These are phyloP conservation scores for Hyphopichia pseudoburtonii DNA, from an alignment of 1,139 yeast genomes.

Conservation along the genomic window DNA sequence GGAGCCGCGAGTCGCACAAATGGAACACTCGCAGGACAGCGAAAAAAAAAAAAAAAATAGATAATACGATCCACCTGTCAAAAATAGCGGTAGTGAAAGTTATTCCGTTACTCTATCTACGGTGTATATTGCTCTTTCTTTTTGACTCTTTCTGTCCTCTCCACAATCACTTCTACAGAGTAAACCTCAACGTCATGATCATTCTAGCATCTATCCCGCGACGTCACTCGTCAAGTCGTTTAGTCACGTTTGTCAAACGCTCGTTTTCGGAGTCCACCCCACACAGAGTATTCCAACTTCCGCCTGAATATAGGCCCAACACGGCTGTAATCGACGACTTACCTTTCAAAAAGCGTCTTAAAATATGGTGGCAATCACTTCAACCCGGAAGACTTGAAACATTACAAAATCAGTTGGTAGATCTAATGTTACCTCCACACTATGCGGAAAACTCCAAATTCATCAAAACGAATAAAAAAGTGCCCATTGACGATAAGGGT, in stretches of 20 bases:
- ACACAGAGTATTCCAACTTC: conserved; percentile 10
- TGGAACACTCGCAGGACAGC: no score
- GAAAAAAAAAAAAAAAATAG: no score
- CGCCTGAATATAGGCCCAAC: conserved; percentile 15
- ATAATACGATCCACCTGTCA: no score
- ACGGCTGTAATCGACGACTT: conserved; percentile 12
- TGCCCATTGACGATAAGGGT: conserved; percentile 26
- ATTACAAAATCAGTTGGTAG: conserved; percentile 38
- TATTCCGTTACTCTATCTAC: not conserved
- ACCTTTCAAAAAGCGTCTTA: conserved; percentile 16
- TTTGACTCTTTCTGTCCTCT: no score
- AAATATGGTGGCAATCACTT: conserved; percentile 34
- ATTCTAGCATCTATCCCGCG: no score
- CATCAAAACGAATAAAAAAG: conserved; percentile 17
- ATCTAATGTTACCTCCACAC: conserved; percentile 32
- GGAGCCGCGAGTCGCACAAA: no score
- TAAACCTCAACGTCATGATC: no score
- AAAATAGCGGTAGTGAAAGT: no score
- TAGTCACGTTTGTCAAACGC: no score
- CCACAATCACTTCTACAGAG: no score
- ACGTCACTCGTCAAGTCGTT: no score
- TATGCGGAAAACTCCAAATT: conserved; percentile 23
- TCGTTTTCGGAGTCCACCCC: no score
- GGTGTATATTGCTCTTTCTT: not conserved
- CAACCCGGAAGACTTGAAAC: conserved; percentile 23